Conservation (phyloP, 345 rosid species). For the Capsella bursapastoris region DNA sequence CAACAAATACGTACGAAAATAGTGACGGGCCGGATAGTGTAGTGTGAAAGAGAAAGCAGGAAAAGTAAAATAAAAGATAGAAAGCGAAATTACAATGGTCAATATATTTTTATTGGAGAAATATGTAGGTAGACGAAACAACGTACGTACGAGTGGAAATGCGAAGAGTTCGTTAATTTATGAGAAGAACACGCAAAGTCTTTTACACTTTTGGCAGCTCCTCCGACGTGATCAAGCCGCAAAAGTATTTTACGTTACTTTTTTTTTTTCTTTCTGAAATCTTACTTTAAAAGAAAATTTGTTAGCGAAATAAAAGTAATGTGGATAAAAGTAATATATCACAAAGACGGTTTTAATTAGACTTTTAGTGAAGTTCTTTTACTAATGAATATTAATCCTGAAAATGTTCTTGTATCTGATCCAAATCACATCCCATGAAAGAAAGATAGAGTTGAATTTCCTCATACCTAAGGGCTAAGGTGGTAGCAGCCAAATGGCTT, state of each 20-base stretch:
- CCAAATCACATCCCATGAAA: neutral
- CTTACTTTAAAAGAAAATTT: neutral
- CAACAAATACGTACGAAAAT: neutral
- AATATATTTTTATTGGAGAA: slow-evolving; percentile 21
- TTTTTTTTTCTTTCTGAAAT: neutral
- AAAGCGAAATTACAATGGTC: slow-evolving; percentile 34
- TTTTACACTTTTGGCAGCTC: slow-evolving; percentile 30
- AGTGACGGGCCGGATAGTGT: neutral
- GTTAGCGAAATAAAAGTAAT: no score
- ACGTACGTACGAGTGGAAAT: slow-evolving; percentile 21
- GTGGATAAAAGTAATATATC: no score
- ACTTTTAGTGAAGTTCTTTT: neutral
- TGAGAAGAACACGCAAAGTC: slow-evolving; percentile 39
- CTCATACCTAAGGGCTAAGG: neutral
- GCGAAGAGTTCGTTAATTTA: slow-evolving; percentile 37
- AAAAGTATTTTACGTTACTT: neutral
- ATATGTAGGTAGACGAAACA: slow-evolving; percentile 3
- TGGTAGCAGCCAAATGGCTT: neutral
- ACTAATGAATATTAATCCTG: neutral
- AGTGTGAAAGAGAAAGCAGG: slow-evolving; percentile 31
- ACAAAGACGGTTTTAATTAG: neutral
- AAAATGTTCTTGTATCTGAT: neutral
- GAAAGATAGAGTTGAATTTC: neutral
- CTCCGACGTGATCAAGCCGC: slow-evolving; percentile 38
- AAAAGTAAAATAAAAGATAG: slow-evolving; percentile 20